phyloP scores from a whole-genome alignment of 1,284 basidiomycete genomes.

The Fomitopsis pinicola region DNA sequence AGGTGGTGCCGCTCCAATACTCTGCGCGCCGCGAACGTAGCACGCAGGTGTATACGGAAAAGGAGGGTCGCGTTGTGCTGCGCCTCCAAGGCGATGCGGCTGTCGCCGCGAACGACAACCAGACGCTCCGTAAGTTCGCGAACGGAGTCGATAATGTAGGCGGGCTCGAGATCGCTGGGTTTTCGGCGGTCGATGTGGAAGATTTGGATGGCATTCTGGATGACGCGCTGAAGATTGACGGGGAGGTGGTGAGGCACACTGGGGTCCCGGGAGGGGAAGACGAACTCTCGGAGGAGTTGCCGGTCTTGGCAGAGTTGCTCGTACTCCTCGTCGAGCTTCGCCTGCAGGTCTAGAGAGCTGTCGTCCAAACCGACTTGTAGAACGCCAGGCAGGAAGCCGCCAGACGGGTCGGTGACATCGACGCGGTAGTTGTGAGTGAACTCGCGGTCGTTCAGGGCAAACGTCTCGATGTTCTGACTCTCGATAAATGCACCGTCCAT shows the following conservation, averaged over 20 bases:
- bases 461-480: conserved; percentile 89
- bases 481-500: conserved; percentile 99
- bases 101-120: conserved; percentile 85
- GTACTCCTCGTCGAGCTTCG: conserved; percentile 87
- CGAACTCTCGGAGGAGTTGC: conserved; percentile 69
- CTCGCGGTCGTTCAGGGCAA: conserved; percentile 76
- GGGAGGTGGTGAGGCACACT: conserved; percentile 79
- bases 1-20: conserved; percentile 87
- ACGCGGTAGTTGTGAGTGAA: conserved; percentile 93
- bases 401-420: conserved; percentile 81
- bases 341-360: conserved; percentile 86
- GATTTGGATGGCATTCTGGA: conserved; percentile 95
- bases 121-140: conserved; percentile 68
- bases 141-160: conserved; percentile 82
- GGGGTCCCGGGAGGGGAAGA: conserved; percentile 81
- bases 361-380: conserved; percentile 96
- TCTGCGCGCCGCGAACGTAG: conserved; percentile 78
- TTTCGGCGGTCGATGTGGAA: conserved; percentile 96
- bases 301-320: conserved; percentile 77
- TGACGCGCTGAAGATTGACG: conserved; percentile 91
- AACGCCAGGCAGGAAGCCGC: conserved; percentile 76
- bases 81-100: conserved; percentile 68
- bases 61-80: conserved; percentile 90
- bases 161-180: conserved; percentile 88
- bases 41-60: conserved; percentile 92